Base-by-base conservation (phyloP, 2,329 filamentous ascomycete species). In the Xylariomycetidae sp. region DNA sequence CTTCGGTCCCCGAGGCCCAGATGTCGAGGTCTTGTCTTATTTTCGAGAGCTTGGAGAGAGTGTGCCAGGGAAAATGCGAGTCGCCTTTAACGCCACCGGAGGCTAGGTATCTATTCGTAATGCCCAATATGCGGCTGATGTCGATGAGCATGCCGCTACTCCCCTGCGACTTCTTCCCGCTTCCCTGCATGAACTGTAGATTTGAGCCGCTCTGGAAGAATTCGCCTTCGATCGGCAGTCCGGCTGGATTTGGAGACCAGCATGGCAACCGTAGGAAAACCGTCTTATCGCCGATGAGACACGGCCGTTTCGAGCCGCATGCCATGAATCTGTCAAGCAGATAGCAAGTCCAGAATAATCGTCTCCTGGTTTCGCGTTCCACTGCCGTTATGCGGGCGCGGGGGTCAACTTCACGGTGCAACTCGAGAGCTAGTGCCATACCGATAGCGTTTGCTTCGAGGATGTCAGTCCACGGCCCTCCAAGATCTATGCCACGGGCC, bases 291-390 rank as follows among this genome's bases (percentile, higher is more conserved):
- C 77, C 74, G 16, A 92, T 81, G 6, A 94, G 64, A n/a, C 84
- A 86, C 0, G 87, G 85, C 8, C 88, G 72, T 50, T 85, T 88
- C 4, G 87, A 90, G 12, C 88, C 88, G 45, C 84, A 88, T 2
- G 84, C 77, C 46, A 82, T 73, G 48, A 90, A 92, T n/a, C 85
- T 76, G 53, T 94, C 88, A 58, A 94, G 80, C 16, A 94, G 66
- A 49, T 92, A 94, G 54, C 85, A 90, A 3, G 85, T 82, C 88
- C 88, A 94, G 58, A 94, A 94, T 2, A 94, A 65, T n/a, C 85
- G 74, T 34, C 88, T 71, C 28, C 85, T 74, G 51, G 81, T 80
- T 62, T 94, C 88, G 36, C 83, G 74, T 53, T 94, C 87, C 4
- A 77, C 65, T 0, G 78, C 70, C 0, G 77, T 74, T 9, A 85